Conservation (phyloP, 225 moss, liverwort and hornwort genomes). For the Asterella californica region DNA sequence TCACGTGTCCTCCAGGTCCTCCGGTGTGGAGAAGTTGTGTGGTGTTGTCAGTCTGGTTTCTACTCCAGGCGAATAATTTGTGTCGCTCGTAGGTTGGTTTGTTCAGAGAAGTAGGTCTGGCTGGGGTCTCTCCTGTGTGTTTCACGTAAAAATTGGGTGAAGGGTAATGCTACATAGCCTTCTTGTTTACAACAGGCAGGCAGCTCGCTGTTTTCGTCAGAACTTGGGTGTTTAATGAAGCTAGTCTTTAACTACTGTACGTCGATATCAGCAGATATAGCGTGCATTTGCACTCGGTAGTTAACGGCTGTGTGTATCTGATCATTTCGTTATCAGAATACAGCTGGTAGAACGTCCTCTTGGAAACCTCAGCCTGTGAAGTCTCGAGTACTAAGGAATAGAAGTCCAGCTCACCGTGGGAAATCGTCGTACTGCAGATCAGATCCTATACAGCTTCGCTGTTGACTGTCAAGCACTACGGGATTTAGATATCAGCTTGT, state of each 20-base stretch:
- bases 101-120: neutral
- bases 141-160: no score
- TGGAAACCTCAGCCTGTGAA: neutral
- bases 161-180: no score
- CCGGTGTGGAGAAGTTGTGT: neutral
- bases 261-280: neutral
- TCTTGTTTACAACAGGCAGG: no score
- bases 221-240: no score
- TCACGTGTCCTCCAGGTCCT: neutral
- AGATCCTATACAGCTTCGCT: constrained; percentile 36
- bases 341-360: neutral
- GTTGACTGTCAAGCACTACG: constrained; percentile 37
- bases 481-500: constrained; percentile 64
- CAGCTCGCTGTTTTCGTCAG: no score
- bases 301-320: neutral
- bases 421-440: constrained; percentile 43
- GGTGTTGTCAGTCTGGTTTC: neutral
- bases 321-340: neutral
- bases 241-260: no score
- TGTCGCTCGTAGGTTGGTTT: neutral
- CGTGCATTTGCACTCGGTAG: neutral
- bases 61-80: neutral
- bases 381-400: neutral
- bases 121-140: neutral
- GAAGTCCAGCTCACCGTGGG: neutral